Base-by-base conservation (phyloP, 805 yeast genomes). In the Yarrowia sp. region DNA sequence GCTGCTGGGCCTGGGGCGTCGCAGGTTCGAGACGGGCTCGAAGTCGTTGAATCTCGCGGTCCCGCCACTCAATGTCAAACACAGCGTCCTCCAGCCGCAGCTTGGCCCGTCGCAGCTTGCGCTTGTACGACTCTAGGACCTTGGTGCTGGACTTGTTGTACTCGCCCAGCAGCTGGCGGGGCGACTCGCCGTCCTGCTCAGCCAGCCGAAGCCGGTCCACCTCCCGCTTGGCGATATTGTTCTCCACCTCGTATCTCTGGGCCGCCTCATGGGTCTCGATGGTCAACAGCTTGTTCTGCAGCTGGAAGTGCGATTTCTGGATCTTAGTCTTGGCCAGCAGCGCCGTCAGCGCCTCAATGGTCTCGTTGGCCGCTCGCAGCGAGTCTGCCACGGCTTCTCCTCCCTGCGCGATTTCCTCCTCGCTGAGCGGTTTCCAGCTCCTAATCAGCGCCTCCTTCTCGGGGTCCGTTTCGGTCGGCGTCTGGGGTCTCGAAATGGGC, bases 201-300 rank as follows among this genome's bases (percentile, higher is more conserved):
- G 80, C 84, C 40, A 73, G 68, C 43, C 79, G 76, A 50, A 83
- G 74, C 61, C 79, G 75, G 69, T 84, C 83, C n/a, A 82, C 80
- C 71, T 83, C 84, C 40, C 83, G 77, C 71, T 81, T 79, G 50
- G 77, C 76, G n/a, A 84, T 73, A 60, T 75, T 78, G 61, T 76
- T 78, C 70, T 83, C 86, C 17, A 83, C 86, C 70, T 82, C 84
- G 68, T 78, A 77, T 19, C 86, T 74, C 75, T 80, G 83, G 49
- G 79, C 79, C 12, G 79, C 78, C 69, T 83, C 85, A 50, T 78
- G 79, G 17, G 81, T 72, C 52, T 82, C 83, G 19, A 83, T 77
- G 7, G 79, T 78, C 50, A 82, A 71, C 38, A 85, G 75, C 72
- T 83, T 73, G 68, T 74, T 75, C 70, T 80, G 82, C 40, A 80